Evolutionary conservation across 495 filamentous ascomycete genomes (phyloP).

Genomic region (Penicilliopsis zonata): DNA sequence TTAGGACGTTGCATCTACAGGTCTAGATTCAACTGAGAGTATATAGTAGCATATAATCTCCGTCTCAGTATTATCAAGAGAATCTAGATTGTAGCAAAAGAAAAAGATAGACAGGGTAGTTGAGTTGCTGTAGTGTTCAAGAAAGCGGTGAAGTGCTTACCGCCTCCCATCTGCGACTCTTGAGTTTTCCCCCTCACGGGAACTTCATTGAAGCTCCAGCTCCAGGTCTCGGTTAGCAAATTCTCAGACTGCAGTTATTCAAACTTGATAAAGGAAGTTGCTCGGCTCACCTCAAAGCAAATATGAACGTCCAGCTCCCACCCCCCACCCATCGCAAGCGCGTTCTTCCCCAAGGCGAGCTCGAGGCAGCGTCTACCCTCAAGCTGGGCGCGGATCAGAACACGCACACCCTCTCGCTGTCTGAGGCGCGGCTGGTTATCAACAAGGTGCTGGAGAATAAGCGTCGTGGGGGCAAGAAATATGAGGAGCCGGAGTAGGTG

Average conservation of each 20-base stretch:
- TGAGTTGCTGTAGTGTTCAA: no score
- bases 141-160: no score
- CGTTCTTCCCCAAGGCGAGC: conserved; percentile 62
- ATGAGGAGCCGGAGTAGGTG: conserved; percentile 39
- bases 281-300: conserved; percentile 2
- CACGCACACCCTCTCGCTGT: conserved; percentile 76
- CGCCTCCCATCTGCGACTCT: no score
- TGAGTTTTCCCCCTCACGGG: no score
- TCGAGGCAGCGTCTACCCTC: conserved; percentile 73
- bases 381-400: conserved; percentile 86
- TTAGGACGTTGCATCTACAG: no score
- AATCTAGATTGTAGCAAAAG: no score
- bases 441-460: conserved; percentile 67
- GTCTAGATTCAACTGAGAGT: no score
- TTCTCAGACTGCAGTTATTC: neutral
- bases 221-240: no score
- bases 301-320: conserved; percentile 30
- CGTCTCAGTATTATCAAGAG: no score
- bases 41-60: no score
- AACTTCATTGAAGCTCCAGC: no score
- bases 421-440: conserved; percentile 84
- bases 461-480: conserved; percentile 31
- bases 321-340: conserved; percentile 59
- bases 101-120: neutral
- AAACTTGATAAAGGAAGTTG: neutral